Percentiles rank a stretch among this genome's conserved stretches.
Evolutionary conservation across 1,284 basidiomycete species (phyloP).

Genomic region (Somion occarium): DNA sequence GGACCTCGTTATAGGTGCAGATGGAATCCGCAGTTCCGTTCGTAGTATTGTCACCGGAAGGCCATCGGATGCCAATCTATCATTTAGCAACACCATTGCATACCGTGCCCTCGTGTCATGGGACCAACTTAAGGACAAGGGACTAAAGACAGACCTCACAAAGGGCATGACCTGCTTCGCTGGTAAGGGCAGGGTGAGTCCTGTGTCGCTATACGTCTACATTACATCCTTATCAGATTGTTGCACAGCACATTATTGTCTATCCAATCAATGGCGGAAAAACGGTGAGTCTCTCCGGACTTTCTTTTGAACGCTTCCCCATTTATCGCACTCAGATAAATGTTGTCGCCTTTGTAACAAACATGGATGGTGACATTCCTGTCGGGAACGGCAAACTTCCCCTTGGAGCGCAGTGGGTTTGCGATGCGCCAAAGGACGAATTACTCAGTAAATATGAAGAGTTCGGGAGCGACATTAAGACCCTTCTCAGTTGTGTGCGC

Average conservation of each 20-base stretch:
- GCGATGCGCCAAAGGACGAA: constrained; percentile 36
- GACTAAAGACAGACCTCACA: constrained; percentile 10
- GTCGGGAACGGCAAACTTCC: constrained; percentile 34
- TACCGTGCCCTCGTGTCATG: constrained; percentile 8
- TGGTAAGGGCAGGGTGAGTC: constrained; percentile 10
- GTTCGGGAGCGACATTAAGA: constrained; percentile 43
- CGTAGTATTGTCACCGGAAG: constrained; percentile 8
- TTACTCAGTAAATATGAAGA: constrained; percentile 42
- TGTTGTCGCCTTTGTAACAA: constrained; percentile 42
- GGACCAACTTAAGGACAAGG: constrained; percentile 5
- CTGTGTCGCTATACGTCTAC: no score
- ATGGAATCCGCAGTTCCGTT: constrained; percentile 31
- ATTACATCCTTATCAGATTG: no score
- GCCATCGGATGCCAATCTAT: not conserved
- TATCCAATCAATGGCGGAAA: constrained; percentile 46
- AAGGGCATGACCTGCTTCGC: constrained; percentile 11
- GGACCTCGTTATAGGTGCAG: constrained; percentile 50
- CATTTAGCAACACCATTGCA: constrained; percentile 12
- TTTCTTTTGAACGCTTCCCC: not conserved
- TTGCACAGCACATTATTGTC: constrained; percentile 47
- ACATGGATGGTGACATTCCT: constrained; percentile 14
- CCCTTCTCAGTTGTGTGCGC: constrained; percentile 42
- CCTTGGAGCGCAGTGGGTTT: constrained; percentile 41
- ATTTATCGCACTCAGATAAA: constrained; percentile 36
- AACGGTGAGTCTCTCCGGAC: constrained; percentile 25